These are phyloP conservation scores for Leptodermis oblonga DNA, from an alignment of 257 asterid genomes.

Conservation along the genomic window DNA sequence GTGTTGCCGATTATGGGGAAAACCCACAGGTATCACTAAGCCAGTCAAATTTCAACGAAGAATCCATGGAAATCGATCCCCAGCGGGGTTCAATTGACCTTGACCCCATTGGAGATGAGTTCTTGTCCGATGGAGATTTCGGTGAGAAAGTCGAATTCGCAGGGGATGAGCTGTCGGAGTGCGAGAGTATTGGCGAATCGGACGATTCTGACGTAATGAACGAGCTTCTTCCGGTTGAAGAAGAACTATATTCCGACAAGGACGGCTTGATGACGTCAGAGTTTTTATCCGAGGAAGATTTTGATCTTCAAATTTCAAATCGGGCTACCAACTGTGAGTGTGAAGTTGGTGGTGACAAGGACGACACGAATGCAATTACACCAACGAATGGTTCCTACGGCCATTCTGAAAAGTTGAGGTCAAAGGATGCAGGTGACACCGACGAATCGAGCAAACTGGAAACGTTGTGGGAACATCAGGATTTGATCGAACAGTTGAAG, in stretches of 20 bases:
- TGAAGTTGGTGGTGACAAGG: constrained; percentile 3
- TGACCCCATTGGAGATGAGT: constrained; percentile 42
- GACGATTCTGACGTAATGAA: constrained; percentile 33
- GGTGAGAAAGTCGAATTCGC: constrained; percentile 32
- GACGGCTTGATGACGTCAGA: constrained; percentile 13
- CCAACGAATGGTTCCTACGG: constrained; percentile 14
- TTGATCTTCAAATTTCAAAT: constrained; percentile 22
- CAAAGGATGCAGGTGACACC: constrained; percentile 25
- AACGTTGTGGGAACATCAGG: constrained; percentile 95
- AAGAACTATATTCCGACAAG: constrained; percentile 7
- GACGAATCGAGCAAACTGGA: constrained; percentile 60
- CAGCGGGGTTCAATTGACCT: constrained; percentile 34
- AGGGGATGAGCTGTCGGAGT: constrained; percentile 24
- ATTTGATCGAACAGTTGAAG: constrained; percentile 80
- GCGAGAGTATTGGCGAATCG: constrained; percentile 22
- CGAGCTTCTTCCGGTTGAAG: constrained; percentile 34
- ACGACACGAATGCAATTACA: not conserved
- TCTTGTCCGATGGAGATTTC: constrained; percentile 59
- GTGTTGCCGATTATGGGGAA: constrained; percentile 6
- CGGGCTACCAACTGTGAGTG: not conserved
- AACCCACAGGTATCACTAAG: constrained; percentile 5
- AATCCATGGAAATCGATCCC: constrained; percentile 22
- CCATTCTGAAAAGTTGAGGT: constrained; percentile 26
- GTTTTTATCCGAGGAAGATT: constrained; percentile 39
- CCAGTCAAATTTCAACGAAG: constrained; percentile 18